phyloP scores from a whole-genome alignment of 202 grass and related monocot species.

The Zizania palustris region DNA sequence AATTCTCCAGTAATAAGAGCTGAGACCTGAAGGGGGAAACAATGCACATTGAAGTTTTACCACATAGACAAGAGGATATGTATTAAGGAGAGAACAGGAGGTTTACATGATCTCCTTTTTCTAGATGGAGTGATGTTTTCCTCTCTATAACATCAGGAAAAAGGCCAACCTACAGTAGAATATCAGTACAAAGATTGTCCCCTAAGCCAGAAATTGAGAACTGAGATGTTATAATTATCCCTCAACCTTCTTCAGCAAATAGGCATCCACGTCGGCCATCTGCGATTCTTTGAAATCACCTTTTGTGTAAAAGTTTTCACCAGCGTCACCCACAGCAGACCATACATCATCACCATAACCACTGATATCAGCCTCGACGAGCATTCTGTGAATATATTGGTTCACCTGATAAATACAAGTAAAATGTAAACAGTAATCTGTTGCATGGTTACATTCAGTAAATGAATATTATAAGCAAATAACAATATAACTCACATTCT shows the following conservation, averaged over 20 bases:
- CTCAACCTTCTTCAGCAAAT: constrained; percentile 88
- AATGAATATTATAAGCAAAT: neutral
- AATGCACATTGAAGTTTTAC: constrained; percentile 17
- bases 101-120: constrained; percentile 82
- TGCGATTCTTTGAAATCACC: constrained; percentile 68
- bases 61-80: neutral
- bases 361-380: constrained; percentile 76
- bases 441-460: neutral
- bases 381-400: constrained; percentile 82
- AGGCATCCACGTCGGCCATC: constrained; percentile 66
- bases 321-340: constrained; percentile 70
- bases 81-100: constrained; percentile 4
- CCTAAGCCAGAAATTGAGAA: constrained; percentile 34
- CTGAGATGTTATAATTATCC: constrained; percentile 11
- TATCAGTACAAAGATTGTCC: constrained; percentile 48
- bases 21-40: constrained; percentile 61
- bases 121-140: constrained; percentile 72
- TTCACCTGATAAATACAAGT: constrained; percentile 66
- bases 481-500: constrained; percentile 62
- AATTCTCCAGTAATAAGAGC: constrained; percentile 92
- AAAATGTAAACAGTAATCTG: constrained; percentile 24
- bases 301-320: constrained; percentile 74
- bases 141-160: constrained; percentile 92
- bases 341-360: constrained; percentile 59
- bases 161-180: constrained; percentile 81